phyloP scores from a whole-genome alignment of 208 protist genomes.

The Trypanosoma lewisi region DNA sequence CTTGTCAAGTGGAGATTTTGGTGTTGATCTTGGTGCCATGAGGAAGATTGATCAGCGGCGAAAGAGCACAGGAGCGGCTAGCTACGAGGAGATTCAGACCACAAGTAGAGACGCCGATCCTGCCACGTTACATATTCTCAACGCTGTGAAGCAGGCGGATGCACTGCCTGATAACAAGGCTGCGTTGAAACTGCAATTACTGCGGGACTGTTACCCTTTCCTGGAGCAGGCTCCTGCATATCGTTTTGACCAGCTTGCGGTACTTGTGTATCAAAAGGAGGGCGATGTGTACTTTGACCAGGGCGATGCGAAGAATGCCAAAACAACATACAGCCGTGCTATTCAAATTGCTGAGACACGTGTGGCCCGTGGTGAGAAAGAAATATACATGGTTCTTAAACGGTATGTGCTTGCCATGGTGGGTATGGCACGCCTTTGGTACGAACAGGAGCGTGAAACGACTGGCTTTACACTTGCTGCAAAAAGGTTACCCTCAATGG shows the following conservation, averaged over 20 bases:
- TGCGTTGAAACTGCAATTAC: conserved; percentile 40
- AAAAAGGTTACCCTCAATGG: conserved; percentile 6
- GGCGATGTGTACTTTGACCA: conserved; percentile 62
- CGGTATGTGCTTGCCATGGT: conserved; percentile 83
- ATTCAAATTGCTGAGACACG: conserved; percentile 77
- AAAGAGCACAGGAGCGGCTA: neutral
- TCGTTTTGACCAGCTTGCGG: conserved; percentile 66
- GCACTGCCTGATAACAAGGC: conserved; percentile 36
- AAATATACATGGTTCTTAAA: conserved; percentile 84
- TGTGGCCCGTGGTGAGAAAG: conserved; percentile 71
- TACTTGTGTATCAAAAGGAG: conserved; percentile 80
- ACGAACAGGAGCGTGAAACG: conserved; percentile 70
- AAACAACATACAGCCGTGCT: conserved; percentile 60
- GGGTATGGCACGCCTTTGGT: conserved; percentile 77
- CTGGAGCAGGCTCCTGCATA: conserved; percentile 53
- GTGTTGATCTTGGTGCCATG: neutral
- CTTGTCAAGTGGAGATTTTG: neutral
- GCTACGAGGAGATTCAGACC: conserved; percentile 38
- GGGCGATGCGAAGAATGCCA: conserved; percentile 53
- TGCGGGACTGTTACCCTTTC: conserved; percentile 66
- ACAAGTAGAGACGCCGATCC: conserved; percentile 54
- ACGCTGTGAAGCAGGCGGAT: conserved; percentile 61
- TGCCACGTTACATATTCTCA: conserved; percentile 51
- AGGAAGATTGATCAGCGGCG: conserved; percentile 11
- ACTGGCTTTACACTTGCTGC: conserved; percentile 60